A percentile compares a stretch with the other conserved stretches of the same genome.
Conservation (phyloP, 2,329 filamentous ascomycete species). For the Triangularia verruculosa region DNA sequence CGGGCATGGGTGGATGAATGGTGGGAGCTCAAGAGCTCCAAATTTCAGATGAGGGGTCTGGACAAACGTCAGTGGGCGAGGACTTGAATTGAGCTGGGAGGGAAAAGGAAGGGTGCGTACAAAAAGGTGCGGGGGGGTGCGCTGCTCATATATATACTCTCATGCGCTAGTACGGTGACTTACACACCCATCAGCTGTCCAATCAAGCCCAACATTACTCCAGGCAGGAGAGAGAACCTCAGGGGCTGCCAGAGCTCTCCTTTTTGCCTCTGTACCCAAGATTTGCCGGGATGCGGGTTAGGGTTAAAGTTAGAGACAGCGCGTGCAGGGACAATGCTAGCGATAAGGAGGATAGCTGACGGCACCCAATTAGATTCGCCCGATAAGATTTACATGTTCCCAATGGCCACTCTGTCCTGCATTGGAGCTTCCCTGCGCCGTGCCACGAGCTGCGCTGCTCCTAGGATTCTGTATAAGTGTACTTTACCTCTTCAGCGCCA, state of each 20-base stretch:
- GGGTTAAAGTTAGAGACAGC: background rate
- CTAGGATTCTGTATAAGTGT: slow-evolving; percentile 16
- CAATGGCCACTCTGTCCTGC: slow-evolving; percentile 22
- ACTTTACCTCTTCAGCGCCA: slow-evolving; percentile 1
- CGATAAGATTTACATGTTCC: slow-evolving; percentile 9
- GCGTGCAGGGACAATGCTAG: background rate
- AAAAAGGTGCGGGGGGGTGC: background rate
- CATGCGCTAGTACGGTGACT: background rate
- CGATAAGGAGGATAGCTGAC: slow-evolving; percentile 6
- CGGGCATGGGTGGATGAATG: background rate
- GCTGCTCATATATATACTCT: background rate
- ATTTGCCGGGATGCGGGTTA: background rate
- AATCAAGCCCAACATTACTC: background rate
- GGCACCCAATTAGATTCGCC: slow-evolving; percentile 7
- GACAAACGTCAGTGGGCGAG: background rate
- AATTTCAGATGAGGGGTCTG: background rate
- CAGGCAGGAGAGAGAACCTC: background rate
- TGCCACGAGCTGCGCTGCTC: background rate
- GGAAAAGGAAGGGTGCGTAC: background rate
- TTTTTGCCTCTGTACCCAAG: background rate
- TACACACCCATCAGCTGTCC: background rate
- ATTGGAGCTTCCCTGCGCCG: slow-evolving; percentile 19
- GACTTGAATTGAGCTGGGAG: background rate
- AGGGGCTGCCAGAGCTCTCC: background rate
- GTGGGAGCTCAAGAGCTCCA: background rate